Conservation (phyloP, 73 alveolate species). For the Symbiodinium pilosum region DNA sequence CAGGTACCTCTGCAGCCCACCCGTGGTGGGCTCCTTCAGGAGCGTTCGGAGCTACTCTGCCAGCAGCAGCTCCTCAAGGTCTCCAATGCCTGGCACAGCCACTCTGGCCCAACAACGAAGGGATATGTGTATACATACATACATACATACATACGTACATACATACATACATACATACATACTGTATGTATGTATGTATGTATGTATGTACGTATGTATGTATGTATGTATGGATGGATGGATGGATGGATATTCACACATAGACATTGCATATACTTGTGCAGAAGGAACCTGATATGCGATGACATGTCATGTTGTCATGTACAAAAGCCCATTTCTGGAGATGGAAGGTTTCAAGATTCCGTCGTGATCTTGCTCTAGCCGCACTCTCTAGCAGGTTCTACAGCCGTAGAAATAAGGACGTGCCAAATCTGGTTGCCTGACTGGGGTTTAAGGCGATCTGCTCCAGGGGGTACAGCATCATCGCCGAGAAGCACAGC, state of each 20-base stretch:
- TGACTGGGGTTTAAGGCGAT: too few relatives aligned
- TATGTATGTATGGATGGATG: not conserved
- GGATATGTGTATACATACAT: not conserved
- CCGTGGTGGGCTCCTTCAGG: not conserved
- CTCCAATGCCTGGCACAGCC: not conserved
- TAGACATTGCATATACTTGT: not conserved
- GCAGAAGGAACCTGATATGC: not conserved
- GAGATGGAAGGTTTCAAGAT: not conserved
- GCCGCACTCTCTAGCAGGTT: too few relatives aligned
- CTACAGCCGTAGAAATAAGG: too few relatives aligned
- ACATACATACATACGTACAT: not conserved
- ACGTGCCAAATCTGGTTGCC: too few relatives aligned
- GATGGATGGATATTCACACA: not conserved
- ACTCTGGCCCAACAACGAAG: not conserved
- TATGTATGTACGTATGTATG: too few relatives aligned
- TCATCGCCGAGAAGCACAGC: not conserved
- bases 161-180: not conserved
- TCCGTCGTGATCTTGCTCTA: not conserved
- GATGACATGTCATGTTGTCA: not conserved
- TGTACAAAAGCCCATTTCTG: not conserved
- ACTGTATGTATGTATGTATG: too few relatives aligned
- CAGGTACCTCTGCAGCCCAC: not conserved
- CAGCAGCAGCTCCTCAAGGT: not conserved
- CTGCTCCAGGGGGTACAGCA: not conserved
- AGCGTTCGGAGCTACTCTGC: not conserved